Evolutionary conservation across 208 protist genomes (phyloP).

Genomic region (Strigomonas culicis): DNA sequence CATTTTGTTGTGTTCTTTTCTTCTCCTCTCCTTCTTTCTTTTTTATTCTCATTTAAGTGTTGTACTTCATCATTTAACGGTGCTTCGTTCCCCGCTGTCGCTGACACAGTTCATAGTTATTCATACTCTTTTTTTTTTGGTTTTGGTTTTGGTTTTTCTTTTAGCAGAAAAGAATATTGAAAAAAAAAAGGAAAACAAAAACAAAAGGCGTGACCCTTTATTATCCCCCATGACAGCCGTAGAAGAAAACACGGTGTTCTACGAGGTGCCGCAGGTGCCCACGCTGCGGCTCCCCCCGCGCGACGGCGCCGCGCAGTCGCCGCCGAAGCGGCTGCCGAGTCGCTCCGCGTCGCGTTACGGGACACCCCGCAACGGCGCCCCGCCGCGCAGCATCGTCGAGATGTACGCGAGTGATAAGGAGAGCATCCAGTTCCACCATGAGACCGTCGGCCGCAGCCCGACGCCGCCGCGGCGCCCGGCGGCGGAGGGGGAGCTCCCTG

Average conservation of each 20-base stretch:
- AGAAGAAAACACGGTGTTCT: background rate
- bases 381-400: background rate
- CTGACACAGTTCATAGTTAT: slow-evolving; percentile 3
- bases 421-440: background rate
- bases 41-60: slow-evolving; percentile 3
- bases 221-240: slow-evolving; percentile 12
- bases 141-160: slow-evolving; percentile 9
- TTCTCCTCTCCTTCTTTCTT: slow-evolving; percentile 14
- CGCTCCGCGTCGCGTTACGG: slow-evolving; percentile 20
- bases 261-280: slow-evolving; percentile 8
- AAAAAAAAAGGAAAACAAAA: slow-evolving; percentile 9
- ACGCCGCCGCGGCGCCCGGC: background rate
- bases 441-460: slow-evolving; percentile 9
- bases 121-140: background rate
- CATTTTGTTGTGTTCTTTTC: slow-evolving; percentile 8
- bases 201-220: slow-evolving; percentile 3
- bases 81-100: slow-evolving; percentile 11
- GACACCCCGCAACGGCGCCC: slow-evolving; percentile 14
- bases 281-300: slow-evolving; percentile 21
- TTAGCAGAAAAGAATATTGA: slow-evolving; percentile 1
- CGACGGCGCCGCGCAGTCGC: slow-evolving; percentile 14
- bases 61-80: too few relatives aligned
- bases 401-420: background rate
- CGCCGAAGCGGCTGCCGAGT: slow-evolving; percentile 22
- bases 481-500: background rate